Evolutionary conservation across 1,139 yeast genomes (phyloP), one percentile per base, ranked within the genome.

Genomic region (Fermentozyma sake): DNA sequence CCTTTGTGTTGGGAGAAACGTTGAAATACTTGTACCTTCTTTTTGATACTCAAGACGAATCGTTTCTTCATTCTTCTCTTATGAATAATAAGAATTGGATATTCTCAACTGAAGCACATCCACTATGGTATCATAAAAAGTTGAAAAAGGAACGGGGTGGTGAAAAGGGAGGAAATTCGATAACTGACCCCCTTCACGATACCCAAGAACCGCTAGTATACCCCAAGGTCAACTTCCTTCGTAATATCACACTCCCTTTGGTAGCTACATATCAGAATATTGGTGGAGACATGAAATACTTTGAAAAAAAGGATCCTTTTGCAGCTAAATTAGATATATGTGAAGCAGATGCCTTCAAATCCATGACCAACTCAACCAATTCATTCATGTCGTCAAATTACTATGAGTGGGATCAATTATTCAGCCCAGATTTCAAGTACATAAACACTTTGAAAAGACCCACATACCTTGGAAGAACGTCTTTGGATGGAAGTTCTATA

Each of bases 41-140:
- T 26, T 87, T 87, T 57, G 94, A 86, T 47, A 77, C 69, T 8
- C 64, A 64, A 5, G 76, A 86, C 46, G 71, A 68, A 15, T 46
- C 76, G 13, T 76, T 81, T 40, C 42, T 67, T 9, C 64, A 52
- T 24, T 33, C 39, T 6, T 55, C 58, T 6, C 26, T 39, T 15
- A 59, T 62, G 52, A 41, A 42, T 5, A 41, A 49, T 14, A 72
- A 75, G 23, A 80, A 78, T 42, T 69, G 81, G 56, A 65, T 89
- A 1, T 89, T 87, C 44, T 82, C 95, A 7, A 89, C 97, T 0
- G 97, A 89, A 47, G 97, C 93, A 0, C 97, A 89, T 51, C 96
- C 96, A 2, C 50, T 87, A 35, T 86, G 95, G 95, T 65, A 70
- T 32, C 44, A 50, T 20, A 46, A 50, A 56, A 57, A 28, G n/a